Percentiles rank a stretch among this genome's conserved stretches.
Evolutionary conservation across 73 alveolate species (phyloP).

Genomic region (Stentor coeruleus): DNA sequence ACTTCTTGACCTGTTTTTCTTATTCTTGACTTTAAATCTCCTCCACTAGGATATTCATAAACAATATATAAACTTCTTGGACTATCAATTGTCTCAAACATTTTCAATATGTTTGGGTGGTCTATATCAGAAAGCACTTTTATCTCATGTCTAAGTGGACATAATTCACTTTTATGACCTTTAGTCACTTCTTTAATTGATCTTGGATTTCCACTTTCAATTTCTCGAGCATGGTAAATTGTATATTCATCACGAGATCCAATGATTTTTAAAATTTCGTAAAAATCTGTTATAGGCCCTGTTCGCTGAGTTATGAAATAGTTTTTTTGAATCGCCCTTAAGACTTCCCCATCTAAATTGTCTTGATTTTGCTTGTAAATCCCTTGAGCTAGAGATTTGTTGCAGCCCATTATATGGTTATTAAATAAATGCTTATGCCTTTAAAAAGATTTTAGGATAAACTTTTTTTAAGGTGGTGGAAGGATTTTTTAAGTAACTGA

Average conservation of each 20-base stretch:
- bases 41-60: constrained; percentile 38
- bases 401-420: constrained; percentile 11
- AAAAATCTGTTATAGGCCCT: neutral
- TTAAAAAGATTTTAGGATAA: too few relatives aligned
- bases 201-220: neutral
- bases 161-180: neutral
- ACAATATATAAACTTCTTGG: constrained; percentile 34
- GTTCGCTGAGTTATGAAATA: neutral
- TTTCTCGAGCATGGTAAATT: neutral
- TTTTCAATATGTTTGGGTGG: constrained; percentile 48
- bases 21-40: neutral
- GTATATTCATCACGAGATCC: neutral
- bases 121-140: constrained; percentile 6
- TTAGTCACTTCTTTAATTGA: neutral
- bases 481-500: too few relatives aligned
- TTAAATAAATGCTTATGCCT: too few relatives aligned
- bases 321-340: neutral
- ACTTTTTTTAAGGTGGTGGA: too few relatives aligned
- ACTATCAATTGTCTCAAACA: constrained; percentile 34
- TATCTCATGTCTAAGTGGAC: neutral
- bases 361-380: neutral
- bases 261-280: neutral
- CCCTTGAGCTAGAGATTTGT: neutral
- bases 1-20: neutral
- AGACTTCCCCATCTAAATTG: neutral